These are phyloP conservation scores for Balakata baccata DNA, from an alignment of 345 rosid genomes.

Conservation along the genomic window DNA sequence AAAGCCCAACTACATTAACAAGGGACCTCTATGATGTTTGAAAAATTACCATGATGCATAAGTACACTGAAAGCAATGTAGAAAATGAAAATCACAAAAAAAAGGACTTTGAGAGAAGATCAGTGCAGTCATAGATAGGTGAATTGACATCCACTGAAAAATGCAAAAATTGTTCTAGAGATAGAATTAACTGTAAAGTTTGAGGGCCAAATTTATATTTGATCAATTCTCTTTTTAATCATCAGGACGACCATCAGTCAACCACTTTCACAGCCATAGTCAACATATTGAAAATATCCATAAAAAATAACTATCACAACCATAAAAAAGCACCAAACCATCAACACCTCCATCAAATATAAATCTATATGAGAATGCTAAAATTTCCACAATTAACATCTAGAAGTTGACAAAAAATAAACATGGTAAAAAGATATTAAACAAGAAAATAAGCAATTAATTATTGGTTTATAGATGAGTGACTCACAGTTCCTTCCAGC, in stretches of 20 bases:
- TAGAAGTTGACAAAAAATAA: neutral
- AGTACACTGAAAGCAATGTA: too few relatives aligned
- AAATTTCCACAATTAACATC: neutral
- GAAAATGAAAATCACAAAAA: too few relatives aligned
- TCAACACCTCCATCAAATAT: neutral
- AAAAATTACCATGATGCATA: too few relatives aligned
- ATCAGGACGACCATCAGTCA: neutral
- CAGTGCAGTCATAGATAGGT: too few relatives aligned
- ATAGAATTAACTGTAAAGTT: too few relatives aligned
- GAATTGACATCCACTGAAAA: too few relatives aligned
- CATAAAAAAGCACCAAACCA: neutral
- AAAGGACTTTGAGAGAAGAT: too few relatives aligned
- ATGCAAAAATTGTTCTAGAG: too few relatives aligned
- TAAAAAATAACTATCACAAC: neutral
- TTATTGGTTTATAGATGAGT: slow-evolving; percentile 14
- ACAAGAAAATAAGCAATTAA: neutral
- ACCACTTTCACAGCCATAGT: neutral
- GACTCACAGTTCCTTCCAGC: slow-evolving; percentile 97
- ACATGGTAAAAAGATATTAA: neutral
- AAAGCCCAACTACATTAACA: too few relatives aligned
- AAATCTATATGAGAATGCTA: neutral
- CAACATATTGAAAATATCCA: neutral
- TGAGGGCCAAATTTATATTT: too few relatives aligned
- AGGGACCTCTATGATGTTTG: too few relatives aligned
- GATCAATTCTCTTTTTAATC: neutral